Conservation (phyloP, 2,329 filamentous ascomycete genomes). For the Myriosclerotinia scirpicola region DNA sequence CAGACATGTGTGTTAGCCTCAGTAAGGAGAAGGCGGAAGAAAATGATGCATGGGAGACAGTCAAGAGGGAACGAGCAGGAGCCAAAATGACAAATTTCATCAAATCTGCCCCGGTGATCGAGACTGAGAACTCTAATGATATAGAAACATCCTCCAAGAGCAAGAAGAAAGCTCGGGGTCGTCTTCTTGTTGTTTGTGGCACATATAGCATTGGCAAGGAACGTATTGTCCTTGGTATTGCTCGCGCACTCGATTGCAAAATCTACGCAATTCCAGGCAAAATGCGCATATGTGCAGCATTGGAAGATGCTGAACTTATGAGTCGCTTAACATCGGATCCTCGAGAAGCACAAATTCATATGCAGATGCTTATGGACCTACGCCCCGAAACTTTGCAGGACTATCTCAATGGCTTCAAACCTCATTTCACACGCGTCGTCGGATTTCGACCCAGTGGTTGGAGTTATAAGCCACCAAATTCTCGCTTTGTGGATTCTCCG, state of each 20-base stretch:
- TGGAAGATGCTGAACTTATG: conserved; percentile 81
- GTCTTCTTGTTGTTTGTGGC: conserved; percentile 86
- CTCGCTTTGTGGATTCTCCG: conserved; percentile 61
- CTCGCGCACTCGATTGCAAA: conserved; percentile 78
- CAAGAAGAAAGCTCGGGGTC: conserved; percentile 52
- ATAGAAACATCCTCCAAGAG: conserved; percentile 28
- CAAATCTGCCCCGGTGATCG: conserved; percentile 41
- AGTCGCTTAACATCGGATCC: conserved; percentile 77
- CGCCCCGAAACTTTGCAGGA: conserved; percentile 87
- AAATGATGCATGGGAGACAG: conserved; percentile 55
- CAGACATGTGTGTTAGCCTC: conserved; percentile 79
- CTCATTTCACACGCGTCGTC: conserved; percentile 81
- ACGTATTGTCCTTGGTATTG: conserved; percentile 89
- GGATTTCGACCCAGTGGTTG: conserved; percentile 92
- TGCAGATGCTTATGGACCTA: conserved; percentile 95
- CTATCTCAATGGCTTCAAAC: conserved; percentile 77
- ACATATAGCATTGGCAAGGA: conserved; percentile 99
- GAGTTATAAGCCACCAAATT: conserved; percentile 78
- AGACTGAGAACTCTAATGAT: conserved; percentile 33
- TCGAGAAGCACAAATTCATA: conserved; percentile 87
- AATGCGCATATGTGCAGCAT: conserved; percentile 76
- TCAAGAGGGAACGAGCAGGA: conserved; percentile 54
- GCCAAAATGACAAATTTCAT: conserved; percentile 65
- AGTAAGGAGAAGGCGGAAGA: conserved; percentile 63
- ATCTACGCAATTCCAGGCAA: conserved; percentile 86